These are phyloP conservation scores for Lentinula sp. DNA, from an alignment of 768 basidiomycete genomes.

Conservation along the genomic window DNA sequence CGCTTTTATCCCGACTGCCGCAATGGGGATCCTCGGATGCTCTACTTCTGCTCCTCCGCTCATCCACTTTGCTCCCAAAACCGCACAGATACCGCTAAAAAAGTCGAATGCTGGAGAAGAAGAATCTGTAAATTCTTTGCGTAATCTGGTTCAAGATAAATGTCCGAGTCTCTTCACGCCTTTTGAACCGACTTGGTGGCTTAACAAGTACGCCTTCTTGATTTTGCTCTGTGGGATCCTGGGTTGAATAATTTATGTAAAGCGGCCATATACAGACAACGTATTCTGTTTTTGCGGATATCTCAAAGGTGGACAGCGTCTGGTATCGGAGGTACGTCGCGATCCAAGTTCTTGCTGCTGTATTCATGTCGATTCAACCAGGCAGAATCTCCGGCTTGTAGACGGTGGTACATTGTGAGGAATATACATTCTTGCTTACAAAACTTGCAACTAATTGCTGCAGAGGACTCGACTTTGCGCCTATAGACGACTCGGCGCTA, in stretches of 20 bases:
- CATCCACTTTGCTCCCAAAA: slow-evolving; percentile 4
- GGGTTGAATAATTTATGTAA: background rate
- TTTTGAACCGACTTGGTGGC: slow-evolving; percentile 6
- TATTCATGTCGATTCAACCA: slow-evolving; percentile 7
- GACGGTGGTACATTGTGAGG: slow-evolving; percentile 66
- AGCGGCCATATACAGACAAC: slow-evolving; percentile 64
- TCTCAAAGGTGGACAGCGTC: slow-evolving; percentile 49
- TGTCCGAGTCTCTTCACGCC: slow-evolving; percentile 6
- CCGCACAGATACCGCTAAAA: background rate
- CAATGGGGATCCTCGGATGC: slow-evolving; percentile 1
- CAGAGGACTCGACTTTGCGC: slow-evolving; percentile 67
- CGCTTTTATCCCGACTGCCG: background rate
- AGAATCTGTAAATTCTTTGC: background rate
- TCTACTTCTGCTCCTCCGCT: slow-evolving; percentile 6
- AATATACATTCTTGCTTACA: background rate
- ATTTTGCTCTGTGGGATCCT: background rate
- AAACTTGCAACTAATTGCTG: slow-evolving; percentile 3
- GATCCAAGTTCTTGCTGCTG: background rate
- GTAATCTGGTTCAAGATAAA: background rate
- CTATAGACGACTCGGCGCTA: slow-evolving; percentile 30
- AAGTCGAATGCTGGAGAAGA: background rate
- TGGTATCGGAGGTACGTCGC: slow-evolving; percentile 45
- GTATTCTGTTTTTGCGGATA: slow-evolving; percentile 55
- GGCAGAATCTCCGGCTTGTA: slow-evolving; percentile 41
- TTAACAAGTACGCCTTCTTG: background rate